phyloP scores from a whole-genome alignment of 2,329 filamentous ascomycete genomes.

The Aspergillus sp. region DNA sequence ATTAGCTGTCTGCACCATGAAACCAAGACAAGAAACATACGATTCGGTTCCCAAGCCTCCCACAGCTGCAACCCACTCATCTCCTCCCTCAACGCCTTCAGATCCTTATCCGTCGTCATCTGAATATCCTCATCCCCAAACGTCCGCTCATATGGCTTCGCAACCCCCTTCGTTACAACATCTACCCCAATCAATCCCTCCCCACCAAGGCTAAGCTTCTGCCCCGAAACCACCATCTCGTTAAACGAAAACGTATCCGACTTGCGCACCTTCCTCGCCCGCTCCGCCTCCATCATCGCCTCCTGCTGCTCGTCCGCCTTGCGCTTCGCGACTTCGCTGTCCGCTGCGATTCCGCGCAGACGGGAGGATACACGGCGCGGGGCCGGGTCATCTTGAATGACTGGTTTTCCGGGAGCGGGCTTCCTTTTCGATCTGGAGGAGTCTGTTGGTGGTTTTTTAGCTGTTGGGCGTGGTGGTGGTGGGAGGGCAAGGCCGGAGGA shows the following conservation, averaged over 20 bases:
- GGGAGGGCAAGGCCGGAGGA: conserved; percentile 60
- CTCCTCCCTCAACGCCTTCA: conserved; percentile 65
- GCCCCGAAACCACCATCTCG: conserved; percentile 73
- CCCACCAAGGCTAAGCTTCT: conserved; percentile 60
- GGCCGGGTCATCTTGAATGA: conserved; percentile 52
- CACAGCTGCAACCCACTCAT: conserved; percentile 76
- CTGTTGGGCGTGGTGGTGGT: conserved; percentile 42
- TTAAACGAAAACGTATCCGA: conserved; percentile 63
- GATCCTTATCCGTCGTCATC: conserved; percentile 67
- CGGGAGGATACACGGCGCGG: conserved; percentile 58
- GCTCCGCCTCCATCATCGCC: conserved; percentile 50
- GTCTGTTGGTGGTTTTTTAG: conserved; percentile 44
- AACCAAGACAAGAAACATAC: conserved; percentile 39
- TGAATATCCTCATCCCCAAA: conserved; percentile 80
- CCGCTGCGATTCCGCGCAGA: conserved; percentile 56
- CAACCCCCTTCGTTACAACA: conserved; percentile 57
- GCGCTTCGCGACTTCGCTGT: conserved; percentile 60
- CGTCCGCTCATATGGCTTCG: conserved; percentile 73
- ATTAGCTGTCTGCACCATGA: background rate
- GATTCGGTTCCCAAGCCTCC: conserved; percentile 73
- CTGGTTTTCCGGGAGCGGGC: conserved; percentile 50
- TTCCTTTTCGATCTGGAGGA: conserved; percentile 44
- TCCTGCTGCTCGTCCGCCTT: conserved; percentile 61
- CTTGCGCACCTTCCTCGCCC: conserved; percentile 58
- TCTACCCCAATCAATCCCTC: conserved; percentile 58